Percentiles rank a stretch among this genome's conserved stretches.
Conservation (phyloP, 75 land plant genomes). For the Picea glauca region DNA sequence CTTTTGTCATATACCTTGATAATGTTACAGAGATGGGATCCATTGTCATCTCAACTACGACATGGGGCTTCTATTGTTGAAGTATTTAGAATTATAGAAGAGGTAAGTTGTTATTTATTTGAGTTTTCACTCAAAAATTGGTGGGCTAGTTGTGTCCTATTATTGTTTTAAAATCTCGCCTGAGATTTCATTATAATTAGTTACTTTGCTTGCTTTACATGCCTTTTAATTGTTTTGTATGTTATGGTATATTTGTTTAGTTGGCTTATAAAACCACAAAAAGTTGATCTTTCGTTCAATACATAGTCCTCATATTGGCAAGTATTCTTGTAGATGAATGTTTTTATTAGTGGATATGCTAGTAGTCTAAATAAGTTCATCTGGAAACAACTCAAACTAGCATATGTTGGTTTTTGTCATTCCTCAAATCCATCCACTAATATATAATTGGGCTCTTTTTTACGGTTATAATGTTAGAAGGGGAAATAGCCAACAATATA, state of each 20-base stretch:
- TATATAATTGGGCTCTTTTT: too few species aligned
- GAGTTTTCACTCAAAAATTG: background rate
- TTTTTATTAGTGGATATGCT: too few species aligned
- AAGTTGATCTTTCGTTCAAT: background rate
- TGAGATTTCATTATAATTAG: background rate
- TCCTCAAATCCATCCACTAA: too few species aligned
- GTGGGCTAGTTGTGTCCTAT: background rate
- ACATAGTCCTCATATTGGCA: too few species aligned
- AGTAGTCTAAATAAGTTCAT: too few species aligned
- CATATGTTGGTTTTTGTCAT: too few species aligned
- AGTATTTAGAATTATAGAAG: conserved; percentile 68
- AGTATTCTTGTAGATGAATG: too few species aligned
- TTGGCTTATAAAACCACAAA: background rate
- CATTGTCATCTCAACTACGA: conserved; percentile 55
- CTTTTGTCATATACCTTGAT: too few species aligned
- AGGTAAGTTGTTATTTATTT: conserved; percentile 33
- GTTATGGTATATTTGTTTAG: background rate
- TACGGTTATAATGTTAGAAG: too few species aligned
- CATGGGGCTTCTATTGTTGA: conserved; percentile 62
- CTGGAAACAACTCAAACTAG: too few species aligned
- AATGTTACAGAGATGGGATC: conserved; percentile 54
- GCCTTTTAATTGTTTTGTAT: background rate
- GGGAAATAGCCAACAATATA: too few species aligned
- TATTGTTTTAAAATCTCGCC: background rate
- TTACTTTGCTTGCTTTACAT: background rate